Evolutionary conservation across 495 filamentous ascomycete species (phyloP).

Genomic region (Sordaria brevicollis): DNA sequence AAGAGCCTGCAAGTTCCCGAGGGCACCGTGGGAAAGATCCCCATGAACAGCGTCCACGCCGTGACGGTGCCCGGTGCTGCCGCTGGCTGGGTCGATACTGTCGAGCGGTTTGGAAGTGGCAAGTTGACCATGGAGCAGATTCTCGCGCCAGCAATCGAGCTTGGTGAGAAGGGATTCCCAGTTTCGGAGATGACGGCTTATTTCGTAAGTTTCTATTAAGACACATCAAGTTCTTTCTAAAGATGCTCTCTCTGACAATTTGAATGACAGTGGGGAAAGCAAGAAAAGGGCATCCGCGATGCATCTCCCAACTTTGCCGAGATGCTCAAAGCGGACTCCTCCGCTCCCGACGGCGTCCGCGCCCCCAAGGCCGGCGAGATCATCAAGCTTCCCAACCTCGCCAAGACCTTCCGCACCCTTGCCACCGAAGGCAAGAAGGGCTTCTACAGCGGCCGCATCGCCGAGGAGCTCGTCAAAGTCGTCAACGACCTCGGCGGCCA

Average conservation of each 20-base stretch:
- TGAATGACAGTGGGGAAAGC: constrained; percentile 54
- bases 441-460: constrained; percentile 82
- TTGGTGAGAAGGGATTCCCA: constrained; percentile 83
- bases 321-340: constrained; percentile 66
- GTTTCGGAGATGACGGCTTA: constrained; percentile 69
- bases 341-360: constrained; percentile 51
- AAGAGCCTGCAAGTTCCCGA: constrained; percentile 57
- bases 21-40: constrained; percentile 53
- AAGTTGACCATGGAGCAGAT: constrained; percentile 71
- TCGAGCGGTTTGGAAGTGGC: constrained; percentile 87
- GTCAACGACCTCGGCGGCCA: constrained; percentile 66
- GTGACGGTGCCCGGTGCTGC: constrained; percentile 85
- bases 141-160: constrained; percentile 69
- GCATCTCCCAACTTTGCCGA: constrained; percentile 79
- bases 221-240: background rate
- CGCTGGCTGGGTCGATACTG: constrained; percentile 86
- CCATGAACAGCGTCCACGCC: constrained; percentile 65
- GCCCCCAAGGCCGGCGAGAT: constrained; percentile 78
- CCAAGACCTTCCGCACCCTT: constrained; percentile 69
- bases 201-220: constrained; percentile 48
- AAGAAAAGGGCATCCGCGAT: constrained; percentile 48
- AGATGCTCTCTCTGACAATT: background rate
- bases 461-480: constrained; percentile 67
- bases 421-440: constrained; percentile 76
- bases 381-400: constrained; percentile 74